Evolutionary conservation across 2,329 filamentous ascomycete species (phyloP).

Genomic region (Dactylella cylindrospora): DNA sequence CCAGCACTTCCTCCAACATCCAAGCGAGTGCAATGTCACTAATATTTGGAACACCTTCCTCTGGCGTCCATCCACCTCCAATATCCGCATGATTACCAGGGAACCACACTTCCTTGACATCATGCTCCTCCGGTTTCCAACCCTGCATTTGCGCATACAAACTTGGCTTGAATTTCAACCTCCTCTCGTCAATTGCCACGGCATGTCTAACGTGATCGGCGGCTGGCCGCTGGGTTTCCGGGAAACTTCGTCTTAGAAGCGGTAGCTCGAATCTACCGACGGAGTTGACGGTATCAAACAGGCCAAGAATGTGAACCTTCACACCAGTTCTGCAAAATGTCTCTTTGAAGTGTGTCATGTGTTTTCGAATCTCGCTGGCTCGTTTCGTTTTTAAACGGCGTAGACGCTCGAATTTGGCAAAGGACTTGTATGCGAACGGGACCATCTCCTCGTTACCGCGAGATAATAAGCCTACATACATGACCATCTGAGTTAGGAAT

Average conservation of each 20-base stretch:
- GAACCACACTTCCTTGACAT: slow-evolving; percentile 81
- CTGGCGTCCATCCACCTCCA: slow-evolving; percentile 67
- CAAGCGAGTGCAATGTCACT: slow-evolving; percentile 59
- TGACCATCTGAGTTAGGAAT: slow-evolving; percentile 80
- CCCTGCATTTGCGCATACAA: slow-evolving; percentile 42
- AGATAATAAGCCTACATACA: slow-evolving; percentile 75
- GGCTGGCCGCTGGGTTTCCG: slow-evolving; percentile 67
- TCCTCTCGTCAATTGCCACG: slow-evolving; percentile 69
- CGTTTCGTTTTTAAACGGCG: slow-evolving; percentile 31
- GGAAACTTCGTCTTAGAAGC: slow-evolving; percentile 53
- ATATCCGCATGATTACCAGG: slow-evolving; percentile 76
- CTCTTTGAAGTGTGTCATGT: slow-evolving; percentile 77
- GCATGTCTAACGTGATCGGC: slow-evolving; percentile 62
- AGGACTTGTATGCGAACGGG: slow-evolving; percentile 79
- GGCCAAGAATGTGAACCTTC: slow-evolving; percentile 72
- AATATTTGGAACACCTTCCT: slow-evolving; percentile 49
- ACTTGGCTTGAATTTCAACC: slow-evolving; percentile 63
- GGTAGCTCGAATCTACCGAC: slow-evolving; percentile 73
- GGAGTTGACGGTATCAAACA: slow-evolving; percentile 81
- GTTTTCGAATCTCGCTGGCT: slow-evolving; percentile 51
- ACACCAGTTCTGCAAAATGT: slow-evolving; percentile 76
- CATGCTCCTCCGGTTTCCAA: slow-evolving; percentile 57
- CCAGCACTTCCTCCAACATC: slow-evolving; percentile 58
- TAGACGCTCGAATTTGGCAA: slow-evolving; percentile 66
- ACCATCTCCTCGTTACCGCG: slow-evolving; percentile 85